These are phyloP conservation scores for Colletotrichum sp. DNA, from an alignment of 2,329 filamentous ascomycete genomes.

Conservation along the genomic window DNA sequence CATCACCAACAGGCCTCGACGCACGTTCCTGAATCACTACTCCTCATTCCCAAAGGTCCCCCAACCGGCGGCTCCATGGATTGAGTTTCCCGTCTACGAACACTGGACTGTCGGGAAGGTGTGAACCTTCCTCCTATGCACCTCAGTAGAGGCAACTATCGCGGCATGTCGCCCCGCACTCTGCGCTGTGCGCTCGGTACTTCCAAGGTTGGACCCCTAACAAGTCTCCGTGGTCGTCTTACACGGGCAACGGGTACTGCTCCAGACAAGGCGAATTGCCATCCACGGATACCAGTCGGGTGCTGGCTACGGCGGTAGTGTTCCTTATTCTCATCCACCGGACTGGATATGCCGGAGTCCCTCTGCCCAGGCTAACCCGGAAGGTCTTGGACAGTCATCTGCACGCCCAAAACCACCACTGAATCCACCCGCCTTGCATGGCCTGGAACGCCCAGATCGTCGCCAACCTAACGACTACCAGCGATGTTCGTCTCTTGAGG, in stretches of 20 bases:
- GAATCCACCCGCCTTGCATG: not conserved
- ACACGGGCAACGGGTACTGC: not conserved
- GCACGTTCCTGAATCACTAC: not conserved
- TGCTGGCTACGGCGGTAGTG: not conserved
- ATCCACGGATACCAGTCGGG: not conserved
- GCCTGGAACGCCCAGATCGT: conserved; percentile 10
- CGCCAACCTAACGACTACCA: not conserved
- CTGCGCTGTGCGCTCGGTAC: conserved; percentile 1
- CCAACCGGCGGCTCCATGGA: not conserved
- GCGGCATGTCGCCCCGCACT: conserved; percentile 6
- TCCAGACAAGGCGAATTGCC: not conserved
- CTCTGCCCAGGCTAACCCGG: not conserved
- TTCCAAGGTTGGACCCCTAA: not conserved
- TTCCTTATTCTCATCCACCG: not conserved
- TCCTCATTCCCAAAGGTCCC: not conserved
- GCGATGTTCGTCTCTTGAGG: not conserved
- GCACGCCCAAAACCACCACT: not conserved
- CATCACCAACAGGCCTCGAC: not conserved
- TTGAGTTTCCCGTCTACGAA: not conserved
- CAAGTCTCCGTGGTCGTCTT: not conserved
- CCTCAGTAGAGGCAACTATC: not conserved
- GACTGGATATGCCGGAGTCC: not conserved
- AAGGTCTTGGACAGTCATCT: not conserved
- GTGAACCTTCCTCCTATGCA: not conserved
- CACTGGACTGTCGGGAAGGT: not conserved